phyloP scores from a whole-genome alignment of 352 stramenopile genomes.

The Paralagenidium karlingii region DNA sequence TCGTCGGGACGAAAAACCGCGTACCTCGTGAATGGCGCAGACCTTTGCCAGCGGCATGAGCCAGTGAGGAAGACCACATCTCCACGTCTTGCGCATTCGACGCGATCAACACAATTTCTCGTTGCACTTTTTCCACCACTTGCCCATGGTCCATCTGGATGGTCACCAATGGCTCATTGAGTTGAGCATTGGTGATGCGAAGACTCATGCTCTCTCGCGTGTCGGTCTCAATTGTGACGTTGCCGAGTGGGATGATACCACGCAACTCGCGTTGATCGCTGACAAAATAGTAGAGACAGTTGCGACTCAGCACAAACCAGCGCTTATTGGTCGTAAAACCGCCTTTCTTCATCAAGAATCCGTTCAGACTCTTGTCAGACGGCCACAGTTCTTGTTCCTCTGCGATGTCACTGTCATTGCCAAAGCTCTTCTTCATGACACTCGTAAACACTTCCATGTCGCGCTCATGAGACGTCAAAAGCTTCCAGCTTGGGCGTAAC shows the following conservation, averaged over 20 bases:
- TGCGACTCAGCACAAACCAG: constrained; percentile 82
- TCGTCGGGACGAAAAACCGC: constrained; percentile 74
- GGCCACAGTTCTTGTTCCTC: constrained; percentile 83
- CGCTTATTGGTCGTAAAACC: constrained; percentile 68
- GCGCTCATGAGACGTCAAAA: constrained; percentile 57
- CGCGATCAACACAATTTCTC: constrained; percentile 64
- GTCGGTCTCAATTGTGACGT: constrained; percentile 59
- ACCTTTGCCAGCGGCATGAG: constrained; percentile 63
- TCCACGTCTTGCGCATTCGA: constrained; percentile 61
- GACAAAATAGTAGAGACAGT: constrained; percentile 84
- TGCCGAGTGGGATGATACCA: constrained; percentile 75
- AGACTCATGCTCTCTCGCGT: constrained; percentile 31
- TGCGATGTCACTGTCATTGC: constrained; percentile 35
- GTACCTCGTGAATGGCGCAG: constrained; percentile 71
- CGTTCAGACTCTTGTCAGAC: constrained; percentile 80
- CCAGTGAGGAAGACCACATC: constrained; percentile 82
- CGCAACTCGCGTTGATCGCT: constrained; percentile 55
- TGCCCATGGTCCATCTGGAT: constrained; percentile 75
- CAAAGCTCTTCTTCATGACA: constrained; percentile 84
- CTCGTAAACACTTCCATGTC: constrained; percentile 82
- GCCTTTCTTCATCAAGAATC: constrained; percentile 72
- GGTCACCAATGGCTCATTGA: constrained; percentile 49
- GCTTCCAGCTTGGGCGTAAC: constrained; percentile 47
- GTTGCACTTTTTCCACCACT: constrained; percentile 65
- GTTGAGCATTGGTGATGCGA: constrained; percentile 53